These are phyloP conservation scores for Trichoderma guizhouense DNA, from an alignment of 2,329 filamentous ascomycete species.

Conservation along the genomic window DNA sequence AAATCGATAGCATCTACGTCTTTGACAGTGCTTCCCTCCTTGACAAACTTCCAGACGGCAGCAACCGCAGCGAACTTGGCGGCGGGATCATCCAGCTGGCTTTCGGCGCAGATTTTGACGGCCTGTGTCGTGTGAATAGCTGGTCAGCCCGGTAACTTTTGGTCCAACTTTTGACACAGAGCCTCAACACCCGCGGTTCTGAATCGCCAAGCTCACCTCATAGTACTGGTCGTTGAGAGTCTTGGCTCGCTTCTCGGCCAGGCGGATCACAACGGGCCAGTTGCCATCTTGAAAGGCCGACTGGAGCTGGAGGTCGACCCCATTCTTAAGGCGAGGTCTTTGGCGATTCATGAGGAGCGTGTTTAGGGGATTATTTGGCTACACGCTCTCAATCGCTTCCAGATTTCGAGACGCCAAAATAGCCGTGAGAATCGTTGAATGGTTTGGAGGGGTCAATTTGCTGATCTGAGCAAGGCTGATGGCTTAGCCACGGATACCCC, in stretches of 20 bases:
- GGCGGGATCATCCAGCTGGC: slow-evolving; percentile 47
- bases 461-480: slow-evolving; percentile 5
- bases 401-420: background rate
- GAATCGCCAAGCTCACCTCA: slow-evolving; percentile 39
- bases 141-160: background rate
- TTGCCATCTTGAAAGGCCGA: slow-evolving; percentile 53
- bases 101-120: slow-evolving; percentile 49
- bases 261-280: slow-evolving; percentile 49
- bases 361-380: background rate
- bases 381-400: background rate
- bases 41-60: slow-evolving; percentile 45
- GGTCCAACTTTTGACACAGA: background rate
- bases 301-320: slow-evolving; percentile 53
- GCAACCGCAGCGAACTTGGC: slow-evolving; percentile 45
- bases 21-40: slow-evolving; percentile 44
- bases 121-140: slow-evolving; percentile 39
- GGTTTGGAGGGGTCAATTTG: slow-evolving; percentile 5
- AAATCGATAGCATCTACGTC: slow-evolving; percentile 53
- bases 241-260: slow-evolving; percentile 51
- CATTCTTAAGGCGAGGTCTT: slow-evolving; percentile 43
- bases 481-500: background rate
- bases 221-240: slow-evolving; percentile 54
- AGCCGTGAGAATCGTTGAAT: background rate
- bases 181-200: background rate
- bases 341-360: slow-evolving; percentile 33